A percentile compares a stretch with the other conserved stretches of the same genome.
Evolutionary conservation across 208 protist species (phyloP).

Genomic region (Phytomonas sp.): DNA sequence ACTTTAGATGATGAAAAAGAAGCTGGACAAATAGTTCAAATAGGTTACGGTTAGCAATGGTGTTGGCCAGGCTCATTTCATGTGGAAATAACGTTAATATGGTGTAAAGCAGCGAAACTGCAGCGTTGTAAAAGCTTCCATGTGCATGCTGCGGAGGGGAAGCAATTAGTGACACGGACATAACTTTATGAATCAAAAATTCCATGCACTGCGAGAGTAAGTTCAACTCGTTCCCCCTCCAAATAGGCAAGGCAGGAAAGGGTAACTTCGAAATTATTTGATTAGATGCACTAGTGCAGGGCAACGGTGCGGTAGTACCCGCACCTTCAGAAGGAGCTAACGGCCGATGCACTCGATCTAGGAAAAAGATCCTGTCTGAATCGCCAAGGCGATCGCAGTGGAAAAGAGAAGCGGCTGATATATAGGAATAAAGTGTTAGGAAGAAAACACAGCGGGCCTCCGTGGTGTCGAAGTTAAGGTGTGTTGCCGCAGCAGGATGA

Average conservation of each 20-base stretch:
- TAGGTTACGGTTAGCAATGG: not conserved
- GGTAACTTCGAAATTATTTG: not conserved
- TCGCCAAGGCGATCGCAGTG: not conserved
- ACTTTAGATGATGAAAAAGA: not conserved
- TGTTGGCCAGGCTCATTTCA: not conserved
- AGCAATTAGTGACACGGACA: not conserved
- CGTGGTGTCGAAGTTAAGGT: not conserved
- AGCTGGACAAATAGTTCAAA: not conserved
- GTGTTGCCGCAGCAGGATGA: not conserved
- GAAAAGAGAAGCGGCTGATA: not conserved
- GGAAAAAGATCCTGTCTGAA: not conserved
- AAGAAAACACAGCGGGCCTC: not conserved
- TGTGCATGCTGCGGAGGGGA: not conserved
- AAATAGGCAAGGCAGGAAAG: not conserved
- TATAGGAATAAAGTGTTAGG: not conserved
- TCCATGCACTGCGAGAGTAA: not conserved
- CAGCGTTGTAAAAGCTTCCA: not conserved
- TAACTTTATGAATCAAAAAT: not conserved
- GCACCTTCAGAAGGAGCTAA: too few relatives aligned
- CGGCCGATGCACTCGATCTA: not conserved
- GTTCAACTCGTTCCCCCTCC: not conserved
- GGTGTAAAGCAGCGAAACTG: not conserved
- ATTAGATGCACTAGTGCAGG: not conserved
- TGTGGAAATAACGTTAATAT: not conserved
- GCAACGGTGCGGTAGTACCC: not conserved